A percentile compares a stretch with the other conserved stretches of the same genome.
These are phyloP conservation scores for Verticillium albo-atrum DNA, from an alignment of 2,329 filamentous ascomycete genomes.

Conservation along the genomic window DNA sequence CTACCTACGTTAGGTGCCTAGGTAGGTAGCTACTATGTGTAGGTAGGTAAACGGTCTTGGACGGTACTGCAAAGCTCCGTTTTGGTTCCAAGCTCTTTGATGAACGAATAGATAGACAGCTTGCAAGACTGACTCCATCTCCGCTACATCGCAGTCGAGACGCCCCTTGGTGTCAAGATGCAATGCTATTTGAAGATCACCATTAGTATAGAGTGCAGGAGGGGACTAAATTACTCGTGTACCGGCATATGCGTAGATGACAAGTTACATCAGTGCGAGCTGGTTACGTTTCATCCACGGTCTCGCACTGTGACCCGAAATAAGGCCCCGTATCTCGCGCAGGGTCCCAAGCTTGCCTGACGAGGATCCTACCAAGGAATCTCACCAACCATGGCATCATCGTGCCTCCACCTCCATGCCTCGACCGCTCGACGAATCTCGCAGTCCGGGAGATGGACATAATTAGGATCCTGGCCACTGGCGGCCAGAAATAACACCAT, in stretches of 20 bases:
- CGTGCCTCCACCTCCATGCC: neutral
- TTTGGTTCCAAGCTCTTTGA: too few species aligned
- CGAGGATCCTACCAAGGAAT: neutral
- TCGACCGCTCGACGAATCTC: neutral
- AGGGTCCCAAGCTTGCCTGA: neutral
- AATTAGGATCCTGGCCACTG: neutral
- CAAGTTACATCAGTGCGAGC: neutral
- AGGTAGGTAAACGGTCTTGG: too few species aligned
- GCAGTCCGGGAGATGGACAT: neutral
- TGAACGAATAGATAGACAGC: too few species aligned
- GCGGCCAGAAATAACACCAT: neutral
- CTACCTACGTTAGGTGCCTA: too few species aligned
- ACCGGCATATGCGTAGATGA: neutral
- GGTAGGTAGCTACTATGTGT: too few species aligned
- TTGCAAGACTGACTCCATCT: too few species aligned
- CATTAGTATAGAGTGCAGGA: neutral
- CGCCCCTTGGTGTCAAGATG: neutral
- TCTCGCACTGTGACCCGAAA: neutral
- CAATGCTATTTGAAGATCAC: neutral
- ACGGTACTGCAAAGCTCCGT: too few species aligned
- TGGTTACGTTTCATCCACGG: neutral
- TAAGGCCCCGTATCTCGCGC: neutral
- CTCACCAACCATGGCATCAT: constrained; percentile 1
- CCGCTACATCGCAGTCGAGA: too few species aligned
- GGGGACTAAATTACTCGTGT: neutral